Base-by-base conservation (phyloP, 2,329 filamentous ascomycete genomes). In the Coleophoma eucalyptorum region DNA sequence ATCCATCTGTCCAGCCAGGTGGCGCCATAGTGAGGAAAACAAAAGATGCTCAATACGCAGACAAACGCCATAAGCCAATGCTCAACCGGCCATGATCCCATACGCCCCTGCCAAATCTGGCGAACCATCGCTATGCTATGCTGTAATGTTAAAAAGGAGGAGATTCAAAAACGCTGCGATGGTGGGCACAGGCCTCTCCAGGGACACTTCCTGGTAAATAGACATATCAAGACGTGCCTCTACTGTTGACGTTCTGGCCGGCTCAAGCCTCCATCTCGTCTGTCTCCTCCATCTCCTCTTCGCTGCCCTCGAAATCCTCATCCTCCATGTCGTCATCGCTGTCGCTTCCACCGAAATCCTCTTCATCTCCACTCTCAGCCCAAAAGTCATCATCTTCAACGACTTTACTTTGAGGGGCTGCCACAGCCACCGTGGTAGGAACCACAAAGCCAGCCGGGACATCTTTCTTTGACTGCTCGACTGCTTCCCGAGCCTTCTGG, bases 371-470 rank as follows among this genome's bases (percentile, higher is more conserved):
- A 44, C 82, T 84, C 66, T 89, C 87, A 33, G 81, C 83, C 87
- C 90, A 94, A 66, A 95, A 95, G 54, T 89, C 88, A 58, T 87
- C 85, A 59, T 95, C 89, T 38, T 88, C 83, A 3, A 84, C 80
- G 13, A 78, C 81, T 58, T 86, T 83, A 1, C 84, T 82, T 2
- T 74, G 75, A 2, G 83, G 80, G 12, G 76, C 73, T 15, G 79
- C 73, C 70, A 90, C 69, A 65, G 87, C 69, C 48, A 84, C 69
- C 48, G 84, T 80, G 0, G 86, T 90, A 0, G 94, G 94, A 87
- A 97, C 93, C 50, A 81, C 76, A 56, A 92, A 92, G 0, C 80
- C 90, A 0, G 74, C 72, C 0, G 94, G 93, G 3, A 96, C 90
- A 63, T 96, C 89, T 56, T 78, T 73, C 71, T 89, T 89, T 12